Evolutionary conservation across 805 yeast genomes (phyloP).

Genomic region (Millerozyma miso): DNA sequence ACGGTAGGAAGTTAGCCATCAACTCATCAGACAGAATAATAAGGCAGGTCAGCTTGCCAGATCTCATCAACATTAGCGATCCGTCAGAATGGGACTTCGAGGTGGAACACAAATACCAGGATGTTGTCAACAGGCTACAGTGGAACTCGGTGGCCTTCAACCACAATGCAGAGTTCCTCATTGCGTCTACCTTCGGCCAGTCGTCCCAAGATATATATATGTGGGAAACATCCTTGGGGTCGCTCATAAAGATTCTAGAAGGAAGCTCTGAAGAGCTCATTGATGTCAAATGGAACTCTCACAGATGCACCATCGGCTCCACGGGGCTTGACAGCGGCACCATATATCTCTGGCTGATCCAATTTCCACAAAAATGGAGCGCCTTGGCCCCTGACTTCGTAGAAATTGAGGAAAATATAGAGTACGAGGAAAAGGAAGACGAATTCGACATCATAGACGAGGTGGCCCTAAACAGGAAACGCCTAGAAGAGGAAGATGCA

Average conservation of each 20-base stretch:
- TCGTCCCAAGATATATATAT: slow-evolving; percentile 85
- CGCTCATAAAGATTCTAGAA: slow-evolving; percentile 83
- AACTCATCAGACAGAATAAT: slow-evolving; percentile 77
- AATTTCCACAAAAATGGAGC: slow-evolving; percentile 90
- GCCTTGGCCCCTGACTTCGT: slow-evolving; percentile 95
- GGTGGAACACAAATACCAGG: slow-evolving; percentile 80
- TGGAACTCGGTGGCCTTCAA: slow-evolving; percentile 83
- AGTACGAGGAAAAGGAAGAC: slow-evolving; percentile 83
- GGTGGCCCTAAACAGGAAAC: slow-evolving; percentile 56
- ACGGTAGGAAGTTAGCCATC: slow-evolving; percentile 60
- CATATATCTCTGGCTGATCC: slow-evolving; percentile 76
- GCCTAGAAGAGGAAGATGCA: slow-evolving; percentile 59
- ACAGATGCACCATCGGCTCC: slow-evolving; percentile 69
- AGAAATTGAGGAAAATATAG: slow-evolving; percentile 87
- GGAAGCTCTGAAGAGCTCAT: slow-evolving; percentile 87
- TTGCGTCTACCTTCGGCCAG: slow-evolving; percentile 80
- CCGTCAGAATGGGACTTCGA: slow-evolving; percentile 50
- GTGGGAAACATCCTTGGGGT: slow-evolving; percentile 89
- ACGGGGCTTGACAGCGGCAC: slow-evolving; percentile 84
- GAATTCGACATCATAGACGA: slow-evolving; percentile 82
- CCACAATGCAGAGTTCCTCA: slow-evolving; percentile 72
- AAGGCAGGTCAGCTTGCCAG: slow-evolving; percentile 54
- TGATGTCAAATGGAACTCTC: slow-evolving; percentile 83
- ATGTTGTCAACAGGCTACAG: slow-evolving; percentile 80
- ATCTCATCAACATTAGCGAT: slow-evolving; percentile 27